Evolutionary conservation across 345 rosid species (phyloP).

Genomic region (Trapa incisa): DNA sequence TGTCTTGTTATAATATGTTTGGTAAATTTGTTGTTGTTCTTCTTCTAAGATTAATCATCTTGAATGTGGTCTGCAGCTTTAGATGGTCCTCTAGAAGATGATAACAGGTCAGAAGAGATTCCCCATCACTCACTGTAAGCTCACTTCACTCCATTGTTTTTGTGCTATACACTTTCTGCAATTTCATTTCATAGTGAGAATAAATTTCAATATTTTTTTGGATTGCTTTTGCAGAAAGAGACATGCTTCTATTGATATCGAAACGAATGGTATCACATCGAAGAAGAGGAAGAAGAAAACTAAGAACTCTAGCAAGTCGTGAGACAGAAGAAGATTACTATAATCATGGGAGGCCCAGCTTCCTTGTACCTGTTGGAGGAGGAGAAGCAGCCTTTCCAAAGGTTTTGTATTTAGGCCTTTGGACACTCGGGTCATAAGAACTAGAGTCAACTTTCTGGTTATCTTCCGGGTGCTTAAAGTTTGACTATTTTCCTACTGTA

Average conservation of each 20-base stretch:
- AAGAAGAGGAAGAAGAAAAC: slow-evolving; percentile 58
- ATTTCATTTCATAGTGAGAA: not conserved
- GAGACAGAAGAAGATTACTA: not conserved
- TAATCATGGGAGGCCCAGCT: not conserved
- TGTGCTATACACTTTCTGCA: not conserved
- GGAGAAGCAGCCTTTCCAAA: not conserved
- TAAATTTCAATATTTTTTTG: not conserved
- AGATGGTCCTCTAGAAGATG: too few relatives aligned
- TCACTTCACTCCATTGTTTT: not conserved
- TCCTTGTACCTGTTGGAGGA: not conserved
- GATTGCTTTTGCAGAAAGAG: slow-evolving; percentile 39
- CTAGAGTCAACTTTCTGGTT: not conserved
- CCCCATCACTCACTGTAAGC: not conserved
- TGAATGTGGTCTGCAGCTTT: too few relatives aligned
- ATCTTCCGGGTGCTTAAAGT: not conserved
- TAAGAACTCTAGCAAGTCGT: not conserved
- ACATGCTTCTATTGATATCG: slow-evolving; percentile 59
- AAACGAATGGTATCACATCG: slow-evolving; percentile 64
- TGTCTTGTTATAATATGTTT: not conserved
- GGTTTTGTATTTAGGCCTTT: not conserved
- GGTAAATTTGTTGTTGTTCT: too few relatives aligned
- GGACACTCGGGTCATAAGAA: not conserved
- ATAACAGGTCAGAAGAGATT: too few relatives aligned
- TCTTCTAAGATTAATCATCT: too few relatives aligned
- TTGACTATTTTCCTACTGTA: not conserved